Base-by-base conservation (phyloP, 352 stramenopile genomes). In the Phytophthora citricola region DNA sequence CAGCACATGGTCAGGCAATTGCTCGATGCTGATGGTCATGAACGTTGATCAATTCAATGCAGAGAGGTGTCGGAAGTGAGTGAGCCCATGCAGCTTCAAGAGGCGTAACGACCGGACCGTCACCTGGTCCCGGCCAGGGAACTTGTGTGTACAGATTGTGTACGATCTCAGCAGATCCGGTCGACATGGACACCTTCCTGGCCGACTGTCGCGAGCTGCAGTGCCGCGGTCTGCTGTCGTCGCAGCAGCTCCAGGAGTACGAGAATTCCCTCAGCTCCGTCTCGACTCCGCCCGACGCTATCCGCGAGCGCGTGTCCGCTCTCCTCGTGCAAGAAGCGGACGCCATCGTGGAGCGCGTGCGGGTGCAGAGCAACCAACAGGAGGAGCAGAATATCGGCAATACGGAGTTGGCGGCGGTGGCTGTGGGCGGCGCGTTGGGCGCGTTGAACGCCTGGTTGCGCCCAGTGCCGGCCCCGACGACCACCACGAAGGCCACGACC, bases 371-470 rank as follows among this genome's bases (percentile, higher is more conserved):
- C 56, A 92, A 93, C 55, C 20, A 84, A 27, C 65, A 78, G 54
- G 78, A 90, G 46, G 62, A 78, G 34, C 54, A 84, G 47, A 67
- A 68, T 29, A 69, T 87, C 44, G 73, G 75, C 52, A 76, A 69
- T 39, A 76, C 84, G 7, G 84, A 94, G 31, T 62, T 95, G 26
- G 59, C 89, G 32, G 83, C 85, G 10, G 65, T 91, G 24, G 83
- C 85, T 0, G 71, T 84, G 0, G 84, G 85, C 15, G 84, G 85
- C 2, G 69, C 88, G 3, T 69, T 92, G 8, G 85, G 87, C 11
- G 84, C 85, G 9, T 60, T 91, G 15, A 93, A 87, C 62, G 79
- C 87, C 22, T 95, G 81, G 81, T 62, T 92, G 55, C 71, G 76
- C 10, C 70, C 79, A 3, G 41, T 71, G 0, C 41, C 72, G 6